Base-by-base conservation (phyloP, 306 rosid genomes). In the Mimosa bimucronata region DNA sequence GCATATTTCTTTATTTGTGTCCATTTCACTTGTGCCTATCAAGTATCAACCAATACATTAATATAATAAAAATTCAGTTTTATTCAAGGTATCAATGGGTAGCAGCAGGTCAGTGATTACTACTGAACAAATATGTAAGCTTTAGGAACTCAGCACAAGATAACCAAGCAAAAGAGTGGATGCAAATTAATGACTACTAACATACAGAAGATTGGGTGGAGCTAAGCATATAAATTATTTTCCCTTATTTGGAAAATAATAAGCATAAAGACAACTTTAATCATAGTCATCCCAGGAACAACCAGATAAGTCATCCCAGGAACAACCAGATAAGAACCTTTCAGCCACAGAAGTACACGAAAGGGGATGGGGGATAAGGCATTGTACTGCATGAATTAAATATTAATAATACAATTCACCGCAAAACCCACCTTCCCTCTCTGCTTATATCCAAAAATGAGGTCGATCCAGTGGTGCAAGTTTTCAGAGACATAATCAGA, bases 381-480 rank as follows among this genome's bases (percentile, higher is more conserved):
- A 72, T 67, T 66, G 66, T 42, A 71, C 30, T 76, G 80, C 26
- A 66, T 29, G 72, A 67, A 67, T 40, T n/a, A 74, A 58, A 70
- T 74, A 82, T 48, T 68, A 74, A 42, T 30, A 53, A n/a, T 42
- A 65, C 41, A 74, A 83, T 75, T 65, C 9, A 38, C 38, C 61
- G 74, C 6, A 81, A 83, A 71, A 91, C 98, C 58, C 87, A 96
- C 99, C 99, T 96, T 96, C 86, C 99, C 99, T 88, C 98, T 91
- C 87, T 96, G 99, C 83, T 93, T 96, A 84, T 86, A 85, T 80
- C 99, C 99, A 85, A 96, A 96, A 69, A 96, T 93, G 73, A 96
- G 99, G 85, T 96, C 99, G 73, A 96, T 96, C 99, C 99, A 96
- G 73, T 93, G 97, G 85, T 96, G 98, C 92, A 96, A 86, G 79